Conservation (phyloP, 2,329 filamentous ascomycete genomes). For the Aspergillus fructus region DNA sequence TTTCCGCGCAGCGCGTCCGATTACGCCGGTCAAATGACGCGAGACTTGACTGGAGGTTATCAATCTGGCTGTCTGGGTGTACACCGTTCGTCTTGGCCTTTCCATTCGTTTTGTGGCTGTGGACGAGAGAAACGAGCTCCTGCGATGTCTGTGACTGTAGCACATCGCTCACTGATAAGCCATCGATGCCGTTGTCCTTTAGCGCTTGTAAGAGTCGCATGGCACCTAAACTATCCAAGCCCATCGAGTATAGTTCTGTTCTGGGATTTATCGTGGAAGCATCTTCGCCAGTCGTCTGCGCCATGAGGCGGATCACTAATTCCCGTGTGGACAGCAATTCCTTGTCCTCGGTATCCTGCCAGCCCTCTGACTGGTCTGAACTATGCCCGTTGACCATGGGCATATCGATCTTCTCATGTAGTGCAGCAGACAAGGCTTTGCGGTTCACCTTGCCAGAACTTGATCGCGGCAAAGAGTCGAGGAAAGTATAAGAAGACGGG, state of each 20-base stretch:
- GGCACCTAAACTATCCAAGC: constrained; percentile 38
- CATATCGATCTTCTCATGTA: constrained; percentile 6
- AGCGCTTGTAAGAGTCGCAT: constrained; percentile 35
- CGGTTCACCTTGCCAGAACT: constrained; percentile 30
- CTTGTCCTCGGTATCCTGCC: constrained; percentile 5
- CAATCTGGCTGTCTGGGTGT: constrained; percentile 1
- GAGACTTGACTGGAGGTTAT: background rate
- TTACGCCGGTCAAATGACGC: constrained; percentile 22
- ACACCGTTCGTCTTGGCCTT: background rate
- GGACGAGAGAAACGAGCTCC: constrained; percentile 20
- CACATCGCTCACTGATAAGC: constrained; percentile 28
- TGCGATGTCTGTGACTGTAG: constrained; percentile 28
- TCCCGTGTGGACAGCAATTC: constrained; percentile 8
- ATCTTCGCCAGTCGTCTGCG: constrained; percentile 16
- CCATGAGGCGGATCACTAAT: constrained; percentile 18
- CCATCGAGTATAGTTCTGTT: constrained; percentile 25
- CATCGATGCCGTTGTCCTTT: constrained; percentile 25
- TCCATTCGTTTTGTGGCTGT: background rate
- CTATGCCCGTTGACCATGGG: background rate
- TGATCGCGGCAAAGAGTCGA: constrained; percentile 23
- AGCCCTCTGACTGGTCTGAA: constrained; percentile 1
- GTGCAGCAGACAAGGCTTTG: constrained; percentile 17
- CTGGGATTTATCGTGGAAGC: constrained; percentile 15
- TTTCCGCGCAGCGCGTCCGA: constrained; percentile 18
- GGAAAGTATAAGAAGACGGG: constrained; percentile 24